Conservation (phyloP, 2,329 filamentous ascomycete species). For the Aquanectria penicillioides region DNA sequence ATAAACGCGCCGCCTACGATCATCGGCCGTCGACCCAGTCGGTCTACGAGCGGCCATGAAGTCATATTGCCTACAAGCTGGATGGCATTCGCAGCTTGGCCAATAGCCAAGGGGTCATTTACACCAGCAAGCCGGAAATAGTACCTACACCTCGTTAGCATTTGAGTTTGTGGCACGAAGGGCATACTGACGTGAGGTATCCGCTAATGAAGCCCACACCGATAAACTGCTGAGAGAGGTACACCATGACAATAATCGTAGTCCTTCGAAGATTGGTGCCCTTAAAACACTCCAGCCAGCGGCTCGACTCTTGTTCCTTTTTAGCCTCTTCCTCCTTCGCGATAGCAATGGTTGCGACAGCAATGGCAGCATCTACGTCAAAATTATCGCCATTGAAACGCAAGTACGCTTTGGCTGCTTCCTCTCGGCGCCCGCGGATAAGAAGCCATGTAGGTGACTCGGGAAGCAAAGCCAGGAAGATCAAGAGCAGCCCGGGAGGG, state of each 20-base stretch:
- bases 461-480: conserved; percentile 22
- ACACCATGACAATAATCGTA: conserved; percentile 45
- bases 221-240: conserved; percentile 44
- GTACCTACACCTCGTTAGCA: conserved; percentile 21
- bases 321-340: conserved; percentile 35
- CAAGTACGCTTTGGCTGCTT: conserved; percentile 25
- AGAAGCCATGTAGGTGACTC: conserved; percentile 28
- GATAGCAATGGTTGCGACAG: conserved; percentile 33
- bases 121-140: conserved; percentile 43
- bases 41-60: conserved; percentile 44
- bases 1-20: conserved; percentile 41
- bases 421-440: conserved; percentile 24
- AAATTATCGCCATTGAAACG: conserved; percentile 40
- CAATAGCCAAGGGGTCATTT: conserved; percentile 41
- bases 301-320: conserved; percentile 30
- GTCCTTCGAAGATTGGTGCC: conserved; percentile 42
- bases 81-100: conserved; percentile 42
- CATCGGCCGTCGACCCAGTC: conserved; percentile 43
- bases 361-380: conserved; percentile 36
- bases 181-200: conserved; percentile 35
- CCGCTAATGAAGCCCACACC: conserved; percentile 44
- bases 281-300: conserved; percentile 43
- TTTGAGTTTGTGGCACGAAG: fast-evolving
- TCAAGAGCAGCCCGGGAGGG: conserved; percentile 35
- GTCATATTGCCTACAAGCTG: conserved; percentile 44